Base-by-base conservation (phyloP, 2,329 filamentous ascomycete species). In the Mollisia scopiformis region DNA sequence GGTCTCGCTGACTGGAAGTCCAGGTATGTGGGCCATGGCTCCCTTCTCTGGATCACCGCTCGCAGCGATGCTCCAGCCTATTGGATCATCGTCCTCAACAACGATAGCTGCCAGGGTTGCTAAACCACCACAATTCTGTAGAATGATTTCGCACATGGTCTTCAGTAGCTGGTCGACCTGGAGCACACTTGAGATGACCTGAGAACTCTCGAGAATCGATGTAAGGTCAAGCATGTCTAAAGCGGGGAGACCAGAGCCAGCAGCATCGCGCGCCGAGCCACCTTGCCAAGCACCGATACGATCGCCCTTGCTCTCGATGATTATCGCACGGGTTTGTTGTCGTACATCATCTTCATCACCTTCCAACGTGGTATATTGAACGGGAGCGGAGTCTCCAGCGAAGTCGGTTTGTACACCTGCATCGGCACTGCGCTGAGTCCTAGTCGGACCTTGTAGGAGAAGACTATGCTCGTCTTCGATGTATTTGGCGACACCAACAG, bases 151-250 rank as follows among this genome's bases (percentile, higher is more conserved):
- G 67, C 89, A 91, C 86, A 94, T 92, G 43, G 90, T 93, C 69
- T 89, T 88, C 62, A 93, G 82, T 3, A 94, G 81, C 68, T 89
- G 84, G 65, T 93, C 90, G 13, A 93, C 85, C 65, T 90, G 84
- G 11, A 94, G 76, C 54, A 93, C 89, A 16, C 90, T 93, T 4
- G 90, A 93, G 46, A 94, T 88, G 46, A 93, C 84, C 71, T 93
- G 91, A 10, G 89, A 92, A 2, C 88, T 91, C 68, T 91, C 87
- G 14, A 94, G 79, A 61, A 94, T 93, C 25, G 88, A 89, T 43
- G 91, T 88, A 63, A 93, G 75, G 73, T 93, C 91, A 71, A 94
- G 88, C 88, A 94, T 93, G 76, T 94, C 91, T 56, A 94, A 82
- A 28, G 89, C 87, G 41, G 89, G 89, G 61, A 93, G 80, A 11